Conservation (phyloP, 768 basidiomycete species). For the Rossbeevera mucosa region DNA sequence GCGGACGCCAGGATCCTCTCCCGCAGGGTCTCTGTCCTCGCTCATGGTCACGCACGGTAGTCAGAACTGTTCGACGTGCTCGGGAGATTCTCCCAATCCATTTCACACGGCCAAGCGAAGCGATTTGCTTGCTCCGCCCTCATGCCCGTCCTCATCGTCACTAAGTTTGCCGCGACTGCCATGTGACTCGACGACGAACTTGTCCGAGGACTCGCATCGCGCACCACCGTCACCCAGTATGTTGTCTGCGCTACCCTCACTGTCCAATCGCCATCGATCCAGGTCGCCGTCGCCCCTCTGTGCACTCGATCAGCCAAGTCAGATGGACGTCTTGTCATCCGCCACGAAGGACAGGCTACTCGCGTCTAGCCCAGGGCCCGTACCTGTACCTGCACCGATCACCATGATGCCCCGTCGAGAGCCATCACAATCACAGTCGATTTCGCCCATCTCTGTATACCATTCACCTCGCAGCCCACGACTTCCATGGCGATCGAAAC, state of each 20-base stretch:
- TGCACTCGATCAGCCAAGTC: constrained; percentile 6
- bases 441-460: neutral
- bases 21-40: constrained; percentile 28
- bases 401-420: neutral
- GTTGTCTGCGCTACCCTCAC: constrained; percentile 19
- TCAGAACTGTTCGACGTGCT: constrained; percentile 14
- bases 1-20: constrained; percentile 45
- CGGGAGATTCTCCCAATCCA: constrained; percentile 8
- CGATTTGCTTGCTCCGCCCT: constrained; percentile 20
- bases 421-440: neutral
- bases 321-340: neutral
- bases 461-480: constrained; percentile 4
- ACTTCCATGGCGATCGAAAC: constrained; percentile 9
- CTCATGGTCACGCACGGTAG: constrained; percentile 8
- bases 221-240: constrained; percentile 21
- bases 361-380: neutral
- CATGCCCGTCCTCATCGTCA: constrained; percentile 22
- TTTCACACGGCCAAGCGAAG: neutral
- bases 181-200: constrained; percentile 10
- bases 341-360: neutral
- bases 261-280: constrained; percentile 18
- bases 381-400: neutral
- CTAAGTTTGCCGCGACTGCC: constrained; percentile 22
- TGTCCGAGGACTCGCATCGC: constrained; percentile 3
- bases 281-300: constrained; percentile 9